These are phyloP conservation scores for Nakaseomyces bracarensis DNA, from an alignment of 1,139 yeast species.

Conservation along the genomic window DNA sequence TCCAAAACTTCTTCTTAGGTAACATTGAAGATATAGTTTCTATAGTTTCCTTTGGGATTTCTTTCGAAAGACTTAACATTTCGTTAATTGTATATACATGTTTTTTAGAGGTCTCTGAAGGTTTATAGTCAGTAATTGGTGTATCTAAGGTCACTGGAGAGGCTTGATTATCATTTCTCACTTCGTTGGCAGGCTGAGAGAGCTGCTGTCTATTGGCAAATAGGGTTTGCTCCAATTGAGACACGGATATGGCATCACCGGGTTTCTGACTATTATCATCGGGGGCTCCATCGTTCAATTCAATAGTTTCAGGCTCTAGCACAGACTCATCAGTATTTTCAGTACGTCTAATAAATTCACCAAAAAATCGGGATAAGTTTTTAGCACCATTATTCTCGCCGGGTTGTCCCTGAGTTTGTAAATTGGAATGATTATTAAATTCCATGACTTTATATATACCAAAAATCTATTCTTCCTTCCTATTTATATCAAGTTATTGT, in stretches of 20 bases:
- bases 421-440: no score
- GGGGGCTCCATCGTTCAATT: background rate
- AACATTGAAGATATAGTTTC: conserved; percentile 14
- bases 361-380: conserved; percentile 5
- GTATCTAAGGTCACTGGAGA: conserved; percentile 1
- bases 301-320: background rate
- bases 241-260: conserved; percentile 1
- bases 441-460: no score
- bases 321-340: conserved; percentile 1
- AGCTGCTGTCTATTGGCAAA: conserved; percentile 1
- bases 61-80: conserved; percentile 13
- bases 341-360: conserved; percentile 5
- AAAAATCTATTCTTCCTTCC: no score
- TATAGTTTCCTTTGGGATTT: conserved; percentile 14
- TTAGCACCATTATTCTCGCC: conserved; percentile 2
- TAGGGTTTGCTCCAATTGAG: conserved; percentile 1
- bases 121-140: conserved; percentile 19
- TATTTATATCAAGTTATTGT: no score
- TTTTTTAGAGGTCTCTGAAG: conserved; percentile 13
- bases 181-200: background rate
- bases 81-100: conserved; percentile 23
- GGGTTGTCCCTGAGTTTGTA: background rate
- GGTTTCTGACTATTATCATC: background rate
- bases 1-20: conserved; percentile 32
- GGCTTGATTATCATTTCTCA: background rate